Percentiles rank a stretch among this genome's conserved stretches.
phyloP scores from a whole-genome alignment of 371 early-diverging fungal species.

The Caulochytrium protostelioides region DNA sequence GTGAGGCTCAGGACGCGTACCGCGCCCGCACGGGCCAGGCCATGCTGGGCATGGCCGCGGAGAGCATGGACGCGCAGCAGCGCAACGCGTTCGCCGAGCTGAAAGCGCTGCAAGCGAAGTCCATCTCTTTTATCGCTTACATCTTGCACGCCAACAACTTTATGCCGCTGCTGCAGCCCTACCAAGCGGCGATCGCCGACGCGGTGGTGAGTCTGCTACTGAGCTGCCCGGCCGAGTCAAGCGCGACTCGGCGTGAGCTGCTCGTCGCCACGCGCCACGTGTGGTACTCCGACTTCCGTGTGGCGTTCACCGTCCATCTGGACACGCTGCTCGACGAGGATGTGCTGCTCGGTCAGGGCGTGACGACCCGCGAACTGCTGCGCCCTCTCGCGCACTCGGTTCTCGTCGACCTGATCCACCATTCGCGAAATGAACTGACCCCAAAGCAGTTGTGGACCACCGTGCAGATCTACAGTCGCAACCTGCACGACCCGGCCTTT shows the following conservation, averaged over 20 bases:
- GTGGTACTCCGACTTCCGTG: slow-evolving; percentile 68
- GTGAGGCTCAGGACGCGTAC: slow-evolving; percentile 42
- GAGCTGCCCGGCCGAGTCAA: slow-evolving; percentile 83
- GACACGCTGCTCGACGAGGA: slow-evolving; percentile 74
- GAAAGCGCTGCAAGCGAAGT: slow-evolving; percentile 72
- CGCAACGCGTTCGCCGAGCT: slow-evolving; percentile 53
- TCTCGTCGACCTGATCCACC: slow-evolving; percentile 85
- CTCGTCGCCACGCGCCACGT: slow-evolving; percentile 87
- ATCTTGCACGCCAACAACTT: slow-evolving; percentile 61
- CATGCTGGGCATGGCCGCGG: too few species aligned
- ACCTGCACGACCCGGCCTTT: slow-evolving; percentile 68
- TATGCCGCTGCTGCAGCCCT: slow-evolving; percentile 38
- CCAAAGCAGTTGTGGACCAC: slow-evolving; percentile 51
- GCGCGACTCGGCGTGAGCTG: slow-evolving; percentile 73
- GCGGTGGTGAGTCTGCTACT: slow-evolving; percentile 65
- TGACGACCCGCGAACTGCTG: slow-evolving; percentile 74
- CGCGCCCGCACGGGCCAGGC: too few species aligned
- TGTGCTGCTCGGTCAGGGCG: slow-evolving; percentile 73
- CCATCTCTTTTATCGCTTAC: slow-evolving; percentile 87
- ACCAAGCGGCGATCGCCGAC: slow-evolving; percentile 62
- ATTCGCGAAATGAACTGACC: slow-evolving; percentile 65
- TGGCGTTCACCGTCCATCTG: slow-evolving; percentile 65
- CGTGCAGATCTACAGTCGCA: slow-evolving; percentile 68
- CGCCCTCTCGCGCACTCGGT: slow-evolving; percentile 78
- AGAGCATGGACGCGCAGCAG: too few species aligned